These are phyloP conservation scores for Eucalyptus leucophloia DNA, from an alignment of 345 rosid species.

Conservation along the genomic window DNA sequence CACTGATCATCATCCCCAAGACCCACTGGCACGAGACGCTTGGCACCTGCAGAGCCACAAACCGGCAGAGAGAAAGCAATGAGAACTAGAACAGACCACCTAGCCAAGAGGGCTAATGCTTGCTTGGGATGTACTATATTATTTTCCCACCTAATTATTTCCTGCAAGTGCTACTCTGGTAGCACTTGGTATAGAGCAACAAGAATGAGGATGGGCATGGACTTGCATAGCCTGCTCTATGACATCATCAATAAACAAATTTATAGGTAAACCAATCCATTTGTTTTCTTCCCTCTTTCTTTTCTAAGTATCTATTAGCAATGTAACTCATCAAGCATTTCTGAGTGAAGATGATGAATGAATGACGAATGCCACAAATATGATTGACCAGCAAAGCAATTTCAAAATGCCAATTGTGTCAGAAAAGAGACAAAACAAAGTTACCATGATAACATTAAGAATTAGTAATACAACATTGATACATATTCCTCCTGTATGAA, in stretches of 20 bases:
- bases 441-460: neutral
- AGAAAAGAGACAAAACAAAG: neutral
- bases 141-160: neutral
- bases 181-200: neutral
- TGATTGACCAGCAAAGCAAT: neutral
- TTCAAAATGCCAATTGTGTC: neutral
- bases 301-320: neutral
- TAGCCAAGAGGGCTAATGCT: neutral
- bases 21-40: constrained; percentile 62
- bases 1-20: constrained; percentile 99
- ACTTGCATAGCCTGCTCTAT: neutral
- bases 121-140: neutral
- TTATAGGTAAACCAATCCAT: neutral
- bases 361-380: neutral
- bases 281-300: neutral
- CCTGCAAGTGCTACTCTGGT: neutral
- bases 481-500: neutral
- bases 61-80: neutral
- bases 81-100: neutral
- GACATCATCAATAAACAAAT: neutral
- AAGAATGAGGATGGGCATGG: neutral
- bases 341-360: neutral
- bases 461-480: neutral
- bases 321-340: neutral
- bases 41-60: constrained; percentile 35